Evolutionary conservation across 805 yeast genomes (phyloP).

Genomic region (Cyberlindnera samutprakarnensis): DNA sequence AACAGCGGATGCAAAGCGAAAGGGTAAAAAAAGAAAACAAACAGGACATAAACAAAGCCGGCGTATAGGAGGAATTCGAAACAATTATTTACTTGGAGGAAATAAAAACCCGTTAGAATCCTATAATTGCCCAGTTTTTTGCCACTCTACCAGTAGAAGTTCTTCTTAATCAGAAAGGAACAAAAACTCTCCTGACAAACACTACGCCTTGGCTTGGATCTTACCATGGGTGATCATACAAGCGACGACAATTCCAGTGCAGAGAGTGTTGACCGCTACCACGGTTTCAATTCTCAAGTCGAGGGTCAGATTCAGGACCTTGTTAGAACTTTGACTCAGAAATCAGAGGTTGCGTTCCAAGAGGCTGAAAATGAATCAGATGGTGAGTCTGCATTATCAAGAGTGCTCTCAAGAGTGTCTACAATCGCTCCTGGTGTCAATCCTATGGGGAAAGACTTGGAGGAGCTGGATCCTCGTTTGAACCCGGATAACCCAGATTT

Average conservation of each 20-base stretch:
- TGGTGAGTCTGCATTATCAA: too few relatives aligned
- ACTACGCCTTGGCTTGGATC: too few relatives aligned
- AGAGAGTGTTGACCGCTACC: constrained; percentile 1
- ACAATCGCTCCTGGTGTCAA: constrained; percentile 30
- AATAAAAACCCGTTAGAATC: too few relatives aligned
- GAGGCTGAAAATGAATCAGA: background rate
- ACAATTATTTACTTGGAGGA: too few relatives aligned
- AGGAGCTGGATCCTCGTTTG: constrained; percentile 34
- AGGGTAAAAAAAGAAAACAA: too few relatives aligned
- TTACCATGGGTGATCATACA: constrained; percentile 1
- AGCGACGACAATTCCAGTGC: background rate
- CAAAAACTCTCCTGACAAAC: too few relatives aligned
- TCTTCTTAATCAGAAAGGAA: too few relatives aligned
- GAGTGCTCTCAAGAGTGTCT: constrained; percentile 16
- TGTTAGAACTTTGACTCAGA: constrained; percentile 25
- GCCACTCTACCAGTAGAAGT: too few relatives aligned
- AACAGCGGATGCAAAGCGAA: too few relatives aligned
- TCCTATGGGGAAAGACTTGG: constrained; percentile 24
- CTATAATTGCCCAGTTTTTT: too few relatives aligned
- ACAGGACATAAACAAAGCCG: too few relatives aligned
- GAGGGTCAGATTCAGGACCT: constrained; percentile 2
- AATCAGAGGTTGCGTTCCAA: background rate
- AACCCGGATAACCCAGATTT: constrained; percentile 55
- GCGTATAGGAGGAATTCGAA: too few relatives aligned
- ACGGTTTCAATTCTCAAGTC: constrained; percentile 2